phyloP scores from a whole-genome alignment of 2,329 filamentous ascomycete genomes.

The Tolypocladium tropicale region DNA sequence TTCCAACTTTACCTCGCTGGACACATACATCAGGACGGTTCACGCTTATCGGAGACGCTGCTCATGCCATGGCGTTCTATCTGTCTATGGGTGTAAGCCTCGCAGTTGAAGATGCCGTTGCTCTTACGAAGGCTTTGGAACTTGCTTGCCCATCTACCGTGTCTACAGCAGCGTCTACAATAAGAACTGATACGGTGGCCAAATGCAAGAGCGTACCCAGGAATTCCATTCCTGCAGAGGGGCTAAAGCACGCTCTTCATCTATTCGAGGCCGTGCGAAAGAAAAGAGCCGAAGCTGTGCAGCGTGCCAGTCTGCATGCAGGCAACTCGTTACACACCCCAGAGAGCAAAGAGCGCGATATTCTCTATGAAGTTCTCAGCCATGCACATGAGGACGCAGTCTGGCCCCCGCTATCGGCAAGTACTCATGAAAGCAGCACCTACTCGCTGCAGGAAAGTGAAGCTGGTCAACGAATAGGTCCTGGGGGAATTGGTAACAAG shows the following conservation, averaged over 20 bases:
- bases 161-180: slow-evolving; percentile 4
- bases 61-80: slow-evolving; percentile 11
- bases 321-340: slow-evolving; percentile 6
- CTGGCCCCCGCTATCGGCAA: no score
- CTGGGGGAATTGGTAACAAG: slow-evolving; percentile 2
- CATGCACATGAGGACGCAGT: not conserved
- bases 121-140: slow-evolving; percentile 2
- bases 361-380: slow-evolving; percentile 5
- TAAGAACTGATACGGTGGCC: no score
- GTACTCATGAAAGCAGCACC: not conserved
- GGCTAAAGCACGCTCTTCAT: slow-evolving; percentile 1
- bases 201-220: no score
- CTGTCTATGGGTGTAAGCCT: slow-evolving; percentile 11
- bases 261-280: slow-evolving; percentile 5
- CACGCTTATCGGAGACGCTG: slow-evolving; percentile 7
- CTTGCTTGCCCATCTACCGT: no score
- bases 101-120: slow-evolving; percentile 10
- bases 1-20: slow-evolving; percentile 7
- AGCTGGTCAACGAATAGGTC: not conserved
- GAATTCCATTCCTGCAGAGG: not conserved
- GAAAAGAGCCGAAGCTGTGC: slow-evolving; percentile 5
- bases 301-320: slow-evolving; percentile 6
- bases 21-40: slow-evolving; percentile 6
- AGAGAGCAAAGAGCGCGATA: not conserved
- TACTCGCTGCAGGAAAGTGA: not conserved